phyloP scores from a whole-genome alignment of 805 yeast species.

The Lipomyces yamanashiensis region DNA sequence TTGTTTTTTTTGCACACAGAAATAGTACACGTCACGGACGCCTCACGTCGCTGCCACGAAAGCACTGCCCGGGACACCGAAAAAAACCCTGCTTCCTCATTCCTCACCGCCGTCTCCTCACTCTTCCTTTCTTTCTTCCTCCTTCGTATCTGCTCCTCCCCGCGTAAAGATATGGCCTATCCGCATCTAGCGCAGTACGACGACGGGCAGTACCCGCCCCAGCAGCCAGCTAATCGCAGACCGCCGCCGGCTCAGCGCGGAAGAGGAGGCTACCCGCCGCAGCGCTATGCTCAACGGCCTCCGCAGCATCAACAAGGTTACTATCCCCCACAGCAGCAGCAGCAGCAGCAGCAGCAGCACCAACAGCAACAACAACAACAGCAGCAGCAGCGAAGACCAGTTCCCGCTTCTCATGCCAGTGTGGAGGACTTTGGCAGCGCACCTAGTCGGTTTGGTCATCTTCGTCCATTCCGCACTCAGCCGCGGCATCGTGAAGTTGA shows the following conservation, averaged over 20 bases:
- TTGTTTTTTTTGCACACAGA: too few relatives aligned
- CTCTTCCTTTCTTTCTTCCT: slow-evolving; percentile 1
- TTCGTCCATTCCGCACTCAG: slow-evolving; percentile 5
- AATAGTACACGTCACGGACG: too few relatives aligned
- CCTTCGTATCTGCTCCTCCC: neutral
- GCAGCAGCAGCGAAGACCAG: slow-evolving; percentile 7
- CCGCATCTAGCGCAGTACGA: slow-evolving; percentile 16
- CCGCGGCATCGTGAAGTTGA: slow-evolving; percentile 9
- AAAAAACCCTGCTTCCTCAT: neutral
- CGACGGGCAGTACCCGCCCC: slow-evolving; percentile 2
- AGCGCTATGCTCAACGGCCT: neutral
- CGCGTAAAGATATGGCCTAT: slow-evolving; percentile 12
- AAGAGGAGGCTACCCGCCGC: slow-evolving; percentile 6
- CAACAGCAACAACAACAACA: neutral
- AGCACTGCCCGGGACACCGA: neutral
- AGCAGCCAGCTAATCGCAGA: neutral
- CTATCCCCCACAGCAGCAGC: neutral
- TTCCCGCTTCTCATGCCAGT: slow-evolving; percentile 18
- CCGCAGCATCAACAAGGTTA: neutral
- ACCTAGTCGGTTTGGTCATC: slow-evolving; percentile 12
- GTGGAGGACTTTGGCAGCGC: slow-evolving; percentile 12
- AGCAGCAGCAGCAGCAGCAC: slow-evolving; percentile 9
- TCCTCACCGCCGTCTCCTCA: slow-evolving; percentile 1
- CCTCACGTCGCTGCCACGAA: neutral
- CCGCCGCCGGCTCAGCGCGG: neutral